Conservation (phyloP, 441 rosid species). For the Codiaeum variegatum region DNA sequence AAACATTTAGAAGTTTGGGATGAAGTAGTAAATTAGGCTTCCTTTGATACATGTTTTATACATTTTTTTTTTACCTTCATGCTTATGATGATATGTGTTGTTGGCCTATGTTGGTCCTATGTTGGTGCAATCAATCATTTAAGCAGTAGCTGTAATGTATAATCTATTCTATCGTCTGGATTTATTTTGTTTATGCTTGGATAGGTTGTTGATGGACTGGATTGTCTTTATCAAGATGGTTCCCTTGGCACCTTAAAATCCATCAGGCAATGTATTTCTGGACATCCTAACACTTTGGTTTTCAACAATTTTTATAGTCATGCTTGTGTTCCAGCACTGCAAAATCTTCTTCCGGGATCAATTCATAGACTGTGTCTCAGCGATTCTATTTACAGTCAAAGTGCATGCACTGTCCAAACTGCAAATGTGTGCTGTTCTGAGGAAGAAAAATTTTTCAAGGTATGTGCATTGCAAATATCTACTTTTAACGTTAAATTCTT, state of each 20-base stretch:
- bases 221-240: constrained; percentile 35
- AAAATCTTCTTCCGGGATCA: constrained; percentile 39
- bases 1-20: no score
- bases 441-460: constrained; percentile 47
- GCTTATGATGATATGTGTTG: not conserved
- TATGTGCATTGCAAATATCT: constrained; percentile 23
- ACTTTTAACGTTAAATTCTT: not conserved
- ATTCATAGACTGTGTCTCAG: constrained; percentile 39
- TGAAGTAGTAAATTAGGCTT: no score
- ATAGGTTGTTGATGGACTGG: constrained; percentile 72
- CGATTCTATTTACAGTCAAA: constrained; percentile 44
- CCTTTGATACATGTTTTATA: no score
- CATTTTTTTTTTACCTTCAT: not conserved
- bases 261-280: constrained; percentile 53
- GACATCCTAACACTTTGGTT: constrained; percentile 47
- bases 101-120: not conserved
- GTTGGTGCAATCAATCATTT: not conserved
- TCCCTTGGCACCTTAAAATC: constrained; percentile 43
- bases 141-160: not conserved
- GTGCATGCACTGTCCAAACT: constrained; percentile 46
- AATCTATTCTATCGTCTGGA: not conserved
- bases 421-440: constrained; percentile 36
- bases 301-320: constrained; percentile 38
- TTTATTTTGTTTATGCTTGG: constrained; percentile 18
- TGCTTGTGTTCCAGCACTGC: constrained; percentile 31